Evolutionary conservation across 306 rosid species (phyloP), one percentile per base, ranked within the genome.

Genomic region (Arachis hypogaea): DNA sequence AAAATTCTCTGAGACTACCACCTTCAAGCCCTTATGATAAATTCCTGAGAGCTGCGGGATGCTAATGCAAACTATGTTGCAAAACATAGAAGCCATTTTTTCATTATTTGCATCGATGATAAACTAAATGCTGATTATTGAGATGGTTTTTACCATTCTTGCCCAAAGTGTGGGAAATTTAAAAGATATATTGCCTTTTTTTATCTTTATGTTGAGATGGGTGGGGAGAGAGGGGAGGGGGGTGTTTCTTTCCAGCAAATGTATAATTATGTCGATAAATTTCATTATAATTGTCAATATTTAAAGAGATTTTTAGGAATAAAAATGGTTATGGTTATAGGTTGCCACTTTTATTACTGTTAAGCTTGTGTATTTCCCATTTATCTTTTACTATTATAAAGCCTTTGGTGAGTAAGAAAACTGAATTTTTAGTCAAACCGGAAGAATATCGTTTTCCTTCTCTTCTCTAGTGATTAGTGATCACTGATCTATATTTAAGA

Each of bases 11-110:
- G 87, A 88, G 82, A 78, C 78, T 94, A 28, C 99, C 99, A 41
- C 97, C 99, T 77, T 89, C 96, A 49, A 92, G 97, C 75, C 99
- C 99, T 42, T 94, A 77, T 6, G 99, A 92, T 83, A 94, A 94
- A 80, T 94, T 94, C 85, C 83, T 94, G 86, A 92, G 84, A 84
- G 97, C 99, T 28, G 99, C 97, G 54, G 96, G 99, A 76, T 89
- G 98, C 87, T 88, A 84, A 82, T 73, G 81, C 56, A 59, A 69
- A 50, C 45, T 11, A 66, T 33, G 28, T 38, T 63, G 67, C 71
- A 73, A 41, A 58, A 77, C 28, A 38, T 65, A 47, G 71, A 68
- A 47, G 71, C 68, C 78, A 80, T 88, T 85, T 83, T 76, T 88
- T 85, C 82, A 82, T 88, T 88, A 85, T 85, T 86, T 85, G 77